Percentiles rank a stretch among this genome's conserved stretches.
Conservation (phyloP, 2,329 filamentous ascomycete genomes). For the Ilyonectria sp. region DNA sequence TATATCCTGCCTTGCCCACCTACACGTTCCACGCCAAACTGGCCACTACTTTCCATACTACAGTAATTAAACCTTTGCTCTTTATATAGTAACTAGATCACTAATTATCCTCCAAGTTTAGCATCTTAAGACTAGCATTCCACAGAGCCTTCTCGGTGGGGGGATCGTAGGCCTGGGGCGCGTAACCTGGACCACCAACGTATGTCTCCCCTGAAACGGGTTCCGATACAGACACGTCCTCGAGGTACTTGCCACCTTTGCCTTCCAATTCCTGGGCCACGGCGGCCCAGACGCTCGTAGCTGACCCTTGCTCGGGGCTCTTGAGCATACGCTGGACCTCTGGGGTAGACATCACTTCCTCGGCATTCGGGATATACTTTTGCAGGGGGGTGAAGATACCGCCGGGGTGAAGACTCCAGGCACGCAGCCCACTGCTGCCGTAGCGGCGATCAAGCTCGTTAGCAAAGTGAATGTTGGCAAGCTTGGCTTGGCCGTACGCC, state of each 20-base stretch:
- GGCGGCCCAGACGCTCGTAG: constrained; percentile 41
- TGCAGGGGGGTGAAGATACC: constrained; percentile 52
- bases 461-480: constrained; percentile 66
- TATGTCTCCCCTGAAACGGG: no score
- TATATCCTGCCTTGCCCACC: no score
- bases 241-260: constrained; percentile 35
- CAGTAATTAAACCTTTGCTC: no score
- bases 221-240: neutral
- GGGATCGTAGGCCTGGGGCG: no score
- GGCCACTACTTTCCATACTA: no score
- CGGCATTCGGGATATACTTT: neutral
- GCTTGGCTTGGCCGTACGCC: constrained; percentile 66
- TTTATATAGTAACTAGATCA: no score
- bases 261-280: constrained; percentile 36
- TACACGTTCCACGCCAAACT: no score
- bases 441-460: constrained; percentile 67
- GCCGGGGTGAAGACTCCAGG: constrained; percentile 60
- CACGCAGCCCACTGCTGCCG: constrained; percentile 60
- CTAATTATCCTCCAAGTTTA: no score
- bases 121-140: no score
- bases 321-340: constrained; percentile 1
- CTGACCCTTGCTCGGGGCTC: constrained; percentile 38
- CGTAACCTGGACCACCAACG: no score
- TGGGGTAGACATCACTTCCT: neutral
- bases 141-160: no score